These are phyloP conservation scores for Glonium stellatum DNA, from an alignment of 495 filamentous ascomycete species.

Conservation along the genomic window DNA sequence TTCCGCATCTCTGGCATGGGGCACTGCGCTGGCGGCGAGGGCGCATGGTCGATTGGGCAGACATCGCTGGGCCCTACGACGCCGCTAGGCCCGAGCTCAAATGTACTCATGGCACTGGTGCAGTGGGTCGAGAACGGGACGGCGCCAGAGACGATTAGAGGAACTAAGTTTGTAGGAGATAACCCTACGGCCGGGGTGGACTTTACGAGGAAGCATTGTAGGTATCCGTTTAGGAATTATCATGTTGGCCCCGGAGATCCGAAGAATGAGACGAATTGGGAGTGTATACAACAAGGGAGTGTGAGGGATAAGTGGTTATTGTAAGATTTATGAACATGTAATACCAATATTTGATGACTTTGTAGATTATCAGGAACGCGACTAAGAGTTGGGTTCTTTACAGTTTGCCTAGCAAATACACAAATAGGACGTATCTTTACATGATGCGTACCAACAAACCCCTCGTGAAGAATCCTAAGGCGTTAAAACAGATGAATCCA, in stretches of 20 bases:
- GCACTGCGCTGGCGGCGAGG: slow-evolving; percentile 44
- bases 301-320: too few relatives aligned
- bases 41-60: slow-evolving; percentile 50
- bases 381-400: too few relatives aligned
- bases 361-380: too few relatives aligned
- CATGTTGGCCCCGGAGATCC: slow-evolving; percentile 41
- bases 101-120: slow-evolving; percentile 45
- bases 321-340: too few relatives aligned
- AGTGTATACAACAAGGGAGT: slow-evolving; percentile 51
- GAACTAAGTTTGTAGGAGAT: slow-evolving; percentile 19
- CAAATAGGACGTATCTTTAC: too few relatives aligned
- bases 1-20: slow-evolving; percentile 54
- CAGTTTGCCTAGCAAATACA: too few relatives aligned
- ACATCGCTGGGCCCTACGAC: slow-evolving; percentile 20
- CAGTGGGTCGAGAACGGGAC: slow-evolving; percentile 54
- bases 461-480: too few relatives aligned
- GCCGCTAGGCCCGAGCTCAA: slow-evolving; percentile 9
- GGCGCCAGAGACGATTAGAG: slow-evolving; percentile 40
- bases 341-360: too few relatives aligned
- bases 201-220: slow-evolving; percentile 17
- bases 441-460: too few relatives aligned
- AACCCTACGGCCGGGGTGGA: slow-evolving; percentile 10
- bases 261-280: slow-evolving; percentile 24
- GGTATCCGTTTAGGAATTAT: slow-evolving; percentile 17
- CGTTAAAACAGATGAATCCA: too few relatives aligned